Evolutionary conservation across 139 green algal species (phyloP), one percentile per base, ranked within the genome.

Genomic region (Trebouxia sp.): DNA sequence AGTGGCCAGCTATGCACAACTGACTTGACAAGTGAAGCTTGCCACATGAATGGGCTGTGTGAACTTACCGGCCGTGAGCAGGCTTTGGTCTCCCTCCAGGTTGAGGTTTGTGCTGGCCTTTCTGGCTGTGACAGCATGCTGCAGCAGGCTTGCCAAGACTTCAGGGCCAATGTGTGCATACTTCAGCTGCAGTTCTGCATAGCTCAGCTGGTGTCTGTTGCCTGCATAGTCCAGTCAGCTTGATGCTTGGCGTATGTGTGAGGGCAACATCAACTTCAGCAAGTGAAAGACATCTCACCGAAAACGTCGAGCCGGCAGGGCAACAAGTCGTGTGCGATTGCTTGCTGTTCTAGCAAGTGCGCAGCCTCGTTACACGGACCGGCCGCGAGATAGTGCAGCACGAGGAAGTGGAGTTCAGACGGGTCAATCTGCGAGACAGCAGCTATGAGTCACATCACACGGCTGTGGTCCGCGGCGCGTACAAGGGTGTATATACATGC

Each of bases 261-360:
- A 69, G 5, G 56, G 14, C 47, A 14, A 53, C 47, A 53, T 53
- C 47, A 17, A 17, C 47, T 26, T 53, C 47, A 6, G 56, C 0
- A 38, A 39, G 62, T 72, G 20, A 26, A 37, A 38, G 10, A 37
- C n/a, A 3, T 15, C 83, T 48, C 70, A 89, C 85, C 85, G 15
- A 51, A 39, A 55, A 91, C 65, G 62, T 91, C 86, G 24, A 79
- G 79, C 10, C 91, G 76, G 14, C 41, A 70, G 0, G 92, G 92
- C 74, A 96, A 81, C 77, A 96, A 78, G 0, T 81, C 78, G 11
- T 81, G 62, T 22, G 48, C 48, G 1, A 74, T 15, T 0, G 88
- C 89, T 26, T 90, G 66, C 38, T 75, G 45, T 55, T 90, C 79
- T 1, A 96, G 76, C 22, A 45, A 30, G 12, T 37, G 14, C 10